phyloP scores from a whole-genome alignment of 2,329 filamentous ascomycete genomes.

The Colletotrichum lentis region DNA sequence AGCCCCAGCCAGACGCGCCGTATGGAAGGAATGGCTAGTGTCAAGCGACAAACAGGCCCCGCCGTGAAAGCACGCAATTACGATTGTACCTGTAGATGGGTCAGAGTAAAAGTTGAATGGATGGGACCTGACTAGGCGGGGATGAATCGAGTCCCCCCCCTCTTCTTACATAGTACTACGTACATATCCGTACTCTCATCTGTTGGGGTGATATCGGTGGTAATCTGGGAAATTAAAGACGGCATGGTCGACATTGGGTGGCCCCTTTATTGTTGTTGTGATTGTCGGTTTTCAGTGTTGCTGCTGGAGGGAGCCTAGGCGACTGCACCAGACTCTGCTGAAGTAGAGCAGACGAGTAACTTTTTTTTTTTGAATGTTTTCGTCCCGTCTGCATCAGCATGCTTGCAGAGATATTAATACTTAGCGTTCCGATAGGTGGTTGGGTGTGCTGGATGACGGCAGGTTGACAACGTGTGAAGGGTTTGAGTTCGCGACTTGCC shows the following conservation, averaged over 20 bases:
- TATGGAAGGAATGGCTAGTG: neutral
- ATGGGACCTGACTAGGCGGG: constrained; percentile 28
- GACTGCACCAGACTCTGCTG: neutral
- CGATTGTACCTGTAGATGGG: constrained; percentile 7
- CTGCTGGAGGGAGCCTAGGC: neutral
- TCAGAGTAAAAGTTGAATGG: neutral
- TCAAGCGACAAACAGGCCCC: constrained; percentile 18
- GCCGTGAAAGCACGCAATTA: constrained; percentile 33
- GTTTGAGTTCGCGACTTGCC: no score
- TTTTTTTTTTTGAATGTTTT: neutral
- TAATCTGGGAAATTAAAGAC: constrained; percentile 28
- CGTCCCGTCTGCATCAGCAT: constrained; percentile 1
- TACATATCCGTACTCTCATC: no score
- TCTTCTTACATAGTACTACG: neutral
- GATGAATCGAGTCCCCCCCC: constrained; percentile 16
- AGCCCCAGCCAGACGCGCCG: neutral
- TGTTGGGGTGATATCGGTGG: constrained; percentile 29
- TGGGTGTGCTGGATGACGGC: neutral
- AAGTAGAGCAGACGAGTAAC: neutral
- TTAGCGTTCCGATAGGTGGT: neutral
- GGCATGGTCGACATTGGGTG: constrained; percentile 1
- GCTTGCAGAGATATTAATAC: neutral
- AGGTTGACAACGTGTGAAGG: neutral
- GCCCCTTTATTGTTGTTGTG: neutral
- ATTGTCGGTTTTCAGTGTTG: neutral